Evolutionary conservation across 2,329 filamentous ascomycete genomes (phyloP).

Genomic region (Colletotrichum tofieldiae): DNA sequence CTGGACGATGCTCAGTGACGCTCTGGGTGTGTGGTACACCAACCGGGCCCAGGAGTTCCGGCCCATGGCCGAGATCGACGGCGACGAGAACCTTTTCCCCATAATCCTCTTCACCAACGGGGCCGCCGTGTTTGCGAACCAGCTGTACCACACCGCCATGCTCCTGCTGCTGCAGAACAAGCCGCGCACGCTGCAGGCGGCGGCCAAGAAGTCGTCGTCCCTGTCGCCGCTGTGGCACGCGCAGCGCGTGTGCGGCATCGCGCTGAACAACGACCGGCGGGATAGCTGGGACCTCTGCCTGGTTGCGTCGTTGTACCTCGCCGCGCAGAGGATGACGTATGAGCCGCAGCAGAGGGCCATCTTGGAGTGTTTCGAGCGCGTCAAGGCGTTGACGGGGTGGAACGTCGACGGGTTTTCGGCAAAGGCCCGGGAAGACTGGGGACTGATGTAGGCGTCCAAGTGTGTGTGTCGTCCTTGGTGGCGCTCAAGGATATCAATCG

Average conservation of each 20-base stretch:
- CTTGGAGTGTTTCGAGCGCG: constrained; percentile 55
- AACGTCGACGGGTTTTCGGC: constrained; percentile 47
- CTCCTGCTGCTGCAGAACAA: constrained; percentile 66
- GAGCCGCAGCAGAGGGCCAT: constrained; percentile 62
- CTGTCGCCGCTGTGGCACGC: constrained; percentile 65
- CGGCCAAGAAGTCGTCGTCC: constrained; percentile 50
- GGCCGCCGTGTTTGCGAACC: constrained; percentile 65
- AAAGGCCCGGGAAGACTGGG: constrained; percentile 50
- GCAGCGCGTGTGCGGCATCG: constrained; percentile 64
- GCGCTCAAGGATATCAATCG: background rate
- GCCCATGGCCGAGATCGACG: constrained; percentile 53
- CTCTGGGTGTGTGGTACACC: constrained; percentile 52
- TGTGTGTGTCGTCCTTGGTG: background rate
- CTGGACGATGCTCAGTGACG: constrained; percentile 52
- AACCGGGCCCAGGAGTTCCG: constrained; percentile 52
- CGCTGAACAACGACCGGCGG: constrained; percentile 61
- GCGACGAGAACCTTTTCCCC: constrained; percentile 52
- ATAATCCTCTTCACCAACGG: constrained; percentile 56
- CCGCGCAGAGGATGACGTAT: constrained; percentile 64
- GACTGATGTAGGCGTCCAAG: constrained; percentile 2
- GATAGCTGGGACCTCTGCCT: constrained; percentile 65
- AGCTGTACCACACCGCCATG: constrained; percentile 71
- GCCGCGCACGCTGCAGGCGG: constrained; percentile 59
- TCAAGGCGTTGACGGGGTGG: constrained; percentile 61
- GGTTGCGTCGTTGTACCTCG: constrained; percentile 62